These are phyloP conservation scores for Magnaporthiopsis rhizophila DNA, from an alignment of 2,329 filamentous ascomycete genomes.

Conservation along the genomic window DNA sequence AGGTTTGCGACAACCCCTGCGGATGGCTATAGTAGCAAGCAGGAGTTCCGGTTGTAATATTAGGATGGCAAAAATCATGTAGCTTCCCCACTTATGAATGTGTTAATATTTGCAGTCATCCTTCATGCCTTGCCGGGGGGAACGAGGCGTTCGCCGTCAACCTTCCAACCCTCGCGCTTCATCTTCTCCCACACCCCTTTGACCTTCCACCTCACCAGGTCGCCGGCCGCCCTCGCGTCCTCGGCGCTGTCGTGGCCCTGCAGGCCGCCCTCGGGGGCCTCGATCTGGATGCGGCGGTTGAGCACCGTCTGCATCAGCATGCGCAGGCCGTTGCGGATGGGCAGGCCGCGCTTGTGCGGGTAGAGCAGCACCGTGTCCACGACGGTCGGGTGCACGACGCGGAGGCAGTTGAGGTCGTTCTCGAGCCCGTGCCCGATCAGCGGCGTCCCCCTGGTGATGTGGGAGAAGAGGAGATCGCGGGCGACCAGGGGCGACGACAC, in stretches of 20 bases:
- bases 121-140: slow-evolving; percentile 22
- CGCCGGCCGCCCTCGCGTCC: slow-evolving; percentile 82
- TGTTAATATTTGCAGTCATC: not conserved
- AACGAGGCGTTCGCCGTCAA: slow-evolving; percentile 42
- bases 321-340: slow-evolving; percentile 71
- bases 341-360: slow-evolving; percentile 69
- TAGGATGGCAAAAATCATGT: slow-evolving; percentile 5
- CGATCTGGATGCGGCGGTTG: slow-evolving; percentile 70
- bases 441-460: slow-evolving; percentile 69
- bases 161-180: slow-evolving; percentile 58
- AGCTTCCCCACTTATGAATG: slow-evolving; percentile 9
- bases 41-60: slow-evolving; percentile 8
- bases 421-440: slow-evolving; percentile 91
- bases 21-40: not conserved
- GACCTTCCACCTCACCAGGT: slow-evolving; percentile 68
- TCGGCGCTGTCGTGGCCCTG: slow-evolving; percentile 85
- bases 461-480: slow-evolving; percentile 66
- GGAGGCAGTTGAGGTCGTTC: slow-evolving; percentile 75
- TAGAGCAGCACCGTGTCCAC: slow-evolving; percentile 43
- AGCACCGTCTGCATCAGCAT: slow-evolving; percentile 63
- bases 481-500: slow-evolving; percentile 69
- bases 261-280: slow-evolving; percentile 33
- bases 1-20: not conserved
- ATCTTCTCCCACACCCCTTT: slow-evolving; percentile 61
- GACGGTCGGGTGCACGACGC: slow-evolving; percentile 16